Evolutionary conservation across 345 rosid species (phyloP).

Genomic region (Eucalyptus tenuipes): DNA sequence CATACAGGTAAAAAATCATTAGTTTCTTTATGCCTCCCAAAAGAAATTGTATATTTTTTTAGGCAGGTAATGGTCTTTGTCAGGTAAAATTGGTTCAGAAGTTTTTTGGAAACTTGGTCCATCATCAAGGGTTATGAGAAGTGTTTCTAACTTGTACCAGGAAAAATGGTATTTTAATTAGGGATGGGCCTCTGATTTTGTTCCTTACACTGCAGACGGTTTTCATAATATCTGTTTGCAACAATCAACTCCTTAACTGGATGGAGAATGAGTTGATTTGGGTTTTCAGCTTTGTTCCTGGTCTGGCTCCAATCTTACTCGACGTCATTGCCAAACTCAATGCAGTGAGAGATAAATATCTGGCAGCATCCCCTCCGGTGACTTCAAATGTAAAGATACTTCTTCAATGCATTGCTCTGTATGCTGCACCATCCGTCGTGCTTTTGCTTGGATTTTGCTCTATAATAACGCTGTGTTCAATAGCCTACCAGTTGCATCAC

Average conservation of each 20-base stretch:
- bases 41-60: not conserved
- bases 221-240: conserved; percentile 81
- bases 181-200: not conserved
- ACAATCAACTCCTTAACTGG: conserved; percentile 88
- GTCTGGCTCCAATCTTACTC: conserved; percentile 50
- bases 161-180: not conserved
- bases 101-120: not conserved
- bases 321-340: conserved; percentile 44
- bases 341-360: conserved; percentile 45
- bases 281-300: conserved; percentile 71
- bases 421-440: not conserved
- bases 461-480: not conserved
- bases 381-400: conserved; percentile 45
- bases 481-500: not conserved
- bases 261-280: conserved; percentile 82
- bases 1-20: conserved; percentile 50
- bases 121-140: not conserved
- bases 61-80: not conserved
- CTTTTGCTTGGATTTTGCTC: not conserved
- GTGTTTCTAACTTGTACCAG: not conserved
- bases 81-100: not conserved
- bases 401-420: not conserved
- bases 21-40: not conserved
- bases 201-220: conserved; percentile 44
- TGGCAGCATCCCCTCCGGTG: conserved; percentile 33